These are phyloP conservation scores for Lasiosphaeris hirsuta DNA, from an alignment of 495 filamentous ascomycete genomes.

Conservation along the genomic window DNA sequence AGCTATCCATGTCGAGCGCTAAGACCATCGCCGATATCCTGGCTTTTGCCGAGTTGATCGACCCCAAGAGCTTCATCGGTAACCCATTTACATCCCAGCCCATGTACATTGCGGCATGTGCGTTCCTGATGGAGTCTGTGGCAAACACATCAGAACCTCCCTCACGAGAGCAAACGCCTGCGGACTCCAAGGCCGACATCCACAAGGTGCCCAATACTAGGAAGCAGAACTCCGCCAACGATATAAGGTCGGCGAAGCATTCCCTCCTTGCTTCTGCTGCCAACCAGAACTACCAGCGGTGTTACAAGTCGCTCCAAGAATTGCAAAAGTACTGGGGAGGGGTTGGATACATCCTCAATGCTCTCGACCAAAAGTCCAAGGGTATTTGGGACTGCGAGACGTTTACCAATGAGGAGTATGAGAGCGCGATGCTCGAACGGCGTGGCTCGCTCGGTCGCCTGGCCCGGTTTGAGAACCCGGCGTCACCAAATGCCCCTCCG, in stretches of 20 bases:
- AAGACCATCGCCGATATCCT: constrained; percentile 87
- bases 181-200: constrained; percentile 20
- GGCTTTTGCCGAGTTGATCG: constrained; percentile 72
- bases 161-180: constrained; percentile 49
- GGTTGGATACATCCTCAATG: constrained; percentile 79
- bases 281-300: constrained; percentile 75
- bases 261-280: constrained; percentile 70
- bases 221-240: constrained; percentile 24
- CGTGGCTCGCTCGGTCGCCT: constrained; percentile 45
- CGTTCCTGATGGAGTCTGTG: constrained; percentile 78
- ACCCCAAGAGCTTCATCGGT: constrained; percentile 74
- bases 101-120: constrained; percentile 85
- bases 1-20: constrained; percentile 81
- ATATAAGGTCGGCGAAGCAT: constrained; percentile 60
- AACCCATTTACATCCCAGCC: constrained; percentile 88
- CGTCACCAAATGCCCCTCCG: constrained; percentile 46
- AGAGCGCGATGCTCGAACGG: constrained; percentile 55
- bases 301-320: constrained; percentile 74
- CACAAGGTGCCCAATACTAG: constrained; percentile 3
- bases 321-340: constrained; percentile 80
- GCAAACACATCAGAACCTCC: constrained; percentile 55
- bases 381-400: constrained; percentile 79
- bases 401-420: constrained; percentile 74
- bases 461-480: constrained; percentile 30
- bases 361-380: constrained; percentile 81